Evolutionary conservation across 352 stramenopile species (phyloP).

Genomic region (Phytophthora uliginosa): DNA sequence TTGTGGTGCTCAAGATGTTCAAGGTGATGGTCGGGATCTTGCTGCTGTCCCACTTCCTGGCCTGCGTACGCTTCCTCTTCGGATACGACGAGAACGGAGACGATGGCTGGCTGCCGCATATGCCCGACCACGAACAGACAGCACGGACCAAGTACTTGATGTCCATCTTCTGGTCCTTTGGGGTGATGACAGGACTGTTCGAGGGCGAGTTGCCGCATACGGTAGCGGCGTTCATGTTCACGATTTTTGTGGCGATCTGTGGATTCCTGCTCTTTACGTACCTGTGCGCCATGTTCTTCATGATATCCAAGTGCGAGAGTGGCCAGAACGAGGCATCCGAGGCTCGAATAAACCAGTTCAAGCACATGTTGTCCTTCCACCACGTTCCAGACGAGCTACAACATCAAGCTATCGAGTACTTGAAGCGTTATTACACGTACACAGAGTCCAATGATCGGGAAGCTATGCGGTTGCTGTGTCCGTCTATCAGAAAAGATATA

Average conservation of each 20-base stretch:
- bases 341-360: slow-evolving; percentile 77
- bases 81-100: slow-evolving; percentile 54
- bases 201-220: slow-evolving; percentile 69
- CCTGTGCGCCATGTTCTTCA: slow-evolving; percentile 77
- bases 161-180: slow-evolving; percentile 75
- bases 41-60: slow-evolving; percentile 64
- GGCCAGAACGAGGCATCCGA: slow-evolving; percentile 53
- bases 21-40: slow-evolving; percentile 64
- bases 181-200: slow-evolving; percentile 69
- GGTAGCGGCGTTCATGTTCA: slow-evolving; percentile 65
- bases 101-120: slow-evolving; percentile 63
- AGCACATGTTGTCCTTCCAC: slow-evolving; percentile 77
- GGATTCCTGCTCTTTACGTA: slow-evolving; percentile 80
- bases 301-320: slow-evolving; percentile 85
- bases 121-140: slow-evolving; percentile 22
- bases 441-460: slow-evolving; percentile 76
- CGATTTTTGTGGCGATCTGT: slow-evolving; percentile 69
- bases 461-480: slow-evolving; percentile 65
- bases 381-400: slow-evolving; percentile 62
- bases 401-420: slow-evolving; percentile 60
- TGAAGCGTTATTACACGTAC: slow-evolving; percentile 72
- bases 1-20: slow-evolving; percentile 75
- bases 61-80: slow-evolving; percentile 68
- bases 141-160: slow-evolving; percentile 55
- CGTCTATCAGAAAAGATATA: slow-evolving; percentile 73